A percentile compares a stretch with the other conserved stretches of the same genome.
Conservation (phyloP, 371 early-diverging fungal species). For the Synchytrium microbalum region DNA sequence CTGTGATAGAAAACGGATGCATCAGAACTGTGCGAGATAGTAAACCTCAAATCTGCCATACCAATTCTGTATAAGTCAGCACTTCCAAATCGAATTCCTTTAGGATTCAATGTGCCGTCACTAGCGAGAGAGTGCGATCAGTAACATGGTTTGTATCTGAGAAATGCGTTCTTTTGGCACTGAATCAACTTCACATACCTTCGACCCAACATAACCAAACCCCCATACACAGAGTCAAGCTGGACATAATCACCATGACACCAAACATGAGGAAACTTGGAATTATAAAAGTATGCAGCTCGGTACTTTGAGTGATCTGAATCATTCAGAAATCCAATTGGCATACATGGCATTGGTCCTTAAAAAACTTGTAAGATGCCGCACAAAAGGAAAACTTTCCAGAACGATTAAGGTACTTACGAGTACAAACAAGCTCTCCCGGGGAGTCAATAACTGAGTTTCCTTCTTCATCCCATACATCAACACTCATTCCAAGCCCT, state of each 20-base stretch:
- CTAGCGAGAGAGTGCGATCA: constrained; percentile 16
- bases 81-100: constrained; percentile 90
- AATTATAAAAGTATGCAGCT: constrained; percentile 73
- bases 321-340: constrained; percentile 88
- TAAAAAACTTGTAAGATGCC: neutral
- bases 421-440: constrained; percentile 87
- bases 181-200: constrained; percentile 24
- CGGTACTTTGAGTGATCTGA: constrained; percentile 62
- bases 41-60: constrained; percentile 6
- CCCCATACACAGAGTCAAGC: constrained; percentile 75
- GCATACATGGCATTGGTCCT: constrained; percentile 94
- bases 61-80: constrained; percentile 89
- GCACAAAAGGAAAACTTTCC: neutral
- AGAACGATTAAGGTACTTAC: too few species aligned
- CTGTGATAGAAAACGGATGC: constrained; percentile 12
- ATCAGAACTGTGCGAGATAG: neutral
- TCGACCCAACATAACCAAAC: constrained; percentile 92
- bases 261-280: constrained; percentile 73
- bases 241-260: constrained; percentile 92
- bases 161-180: neutral
- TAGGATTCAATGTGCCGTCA: constrained; percentile 94
- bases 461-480: constrained; percentile 75
- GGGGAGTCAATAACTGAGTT: constrained; percentile 63
- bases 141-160: neutral
- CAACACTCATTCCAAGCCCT: constrained; percentile 88